These are phyloP conservation scores for Climacium dendroides DNA, from an alignment of 225 moss, liverwort and hornwort species.

Conservation along the genomic window DNA sequence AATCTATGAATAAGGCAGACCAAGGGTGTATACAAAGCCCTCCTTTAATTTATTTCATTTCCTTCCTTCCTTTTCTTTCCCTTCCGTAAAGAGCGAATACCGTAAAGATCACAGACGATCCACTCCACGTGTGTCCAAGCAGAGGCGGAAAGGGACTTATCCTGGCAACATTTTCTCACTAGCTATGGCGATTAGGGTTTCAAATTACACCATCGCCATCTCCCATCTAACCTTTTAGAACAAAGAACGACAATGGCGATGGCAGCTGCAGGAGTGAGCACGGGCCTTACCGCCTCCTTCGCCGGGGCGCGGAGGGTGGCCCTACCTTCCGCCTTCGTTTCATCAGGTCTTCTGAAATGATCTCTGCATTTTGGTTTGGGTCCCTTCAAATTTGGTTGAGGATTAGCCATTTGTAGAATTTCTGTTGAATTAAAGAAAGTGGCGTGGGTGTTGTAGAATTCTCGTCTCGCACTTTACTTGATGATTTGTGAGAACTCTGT, in stretches of 20 bases:
- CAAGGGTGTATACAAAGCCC: no score
- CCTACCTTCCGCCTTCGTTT: conserved; percentile 12
- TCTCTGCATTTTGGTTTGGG: not conserved
- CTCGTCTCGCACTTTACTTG: not conserved
- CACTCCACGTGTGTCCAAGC: not conserved
- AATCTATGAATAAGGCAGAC: no score
- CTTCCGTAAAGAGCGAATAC: not conserved
- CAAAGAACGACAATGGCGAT: conserved; percentile 1
- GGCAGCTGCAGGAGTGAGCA: conserved; percentile 13
- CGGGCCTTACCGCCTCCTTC: not conserved
- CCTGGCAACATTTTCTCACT: no score
- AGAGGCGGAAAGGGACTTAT: not conserved
- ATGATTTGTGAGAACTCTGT: not conserved
- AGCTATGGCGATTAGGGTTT: conserved; percentile 19
- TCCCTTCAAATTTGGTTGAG: not conserved
- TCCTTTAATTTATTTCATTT: no score
- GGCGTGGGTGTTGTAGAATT: not conserved
- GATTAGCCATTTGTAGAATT: not conserved
- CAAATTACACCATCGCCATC: not conserved
- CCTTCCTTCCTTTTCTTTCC: not conserved
- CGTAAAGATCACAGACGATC: not conserved
- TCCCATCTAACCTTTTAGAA: not conserved
- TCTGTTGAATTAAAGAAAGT: not conserved
- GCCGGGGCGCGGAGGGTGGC: not conserved
- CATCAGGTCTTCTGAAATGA: not conserved